Base-by-base conservation (phyloP, 306 rosid genomes). In the Begonia fuchsioides region DNA sequence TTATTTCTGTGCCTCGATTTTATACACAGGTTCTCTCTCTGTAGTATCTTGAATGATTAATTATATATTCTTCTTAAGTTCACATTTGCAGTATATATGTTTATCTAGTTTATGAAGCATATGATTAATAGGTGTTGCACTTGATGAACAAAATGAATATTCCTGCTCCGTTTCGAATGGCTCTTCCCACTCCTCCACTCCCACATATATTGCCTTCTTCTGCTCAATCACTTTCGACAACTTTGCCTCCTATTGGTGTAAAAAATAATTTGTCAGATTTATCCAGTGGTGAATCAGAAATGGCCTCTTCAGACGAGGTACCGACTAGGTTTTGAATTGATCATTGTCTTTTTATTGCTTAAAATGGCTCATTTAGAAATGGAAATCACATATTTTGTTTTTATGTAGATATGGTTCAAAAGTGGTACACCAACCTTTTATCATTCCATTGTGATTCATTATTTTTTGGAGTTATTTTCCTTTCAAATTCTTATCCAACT, bases 291-390 rank as follows among this genome's bases (percentile, higher is more conserved):
- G 97, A 90, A 68, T 90, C 97, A 13, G 97, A 90, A 73, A 84
- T 90, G 94, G 97, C 79, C 40, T 90, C 90, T 47, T 76, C 97
- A 45, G 97, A 84, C 56, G 95, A 90, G 94, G 97, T 88, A 78
- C 49, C 58, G 15, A 61, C 39, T 45, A 40, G 32, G 49, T 26
- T 26, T 26, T 26, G 35, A 8, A 26, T 26, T 26, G 35, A 26
- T 26, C 35, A 26, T 26, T 26, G 35, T 26, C 7, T 26, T 20
- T 26, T 26, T 26, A 26, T 26, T 26, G 35, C 35, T 2, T 26
- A 26, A 26, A 26, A 26, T 26, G 35, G 35, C 4, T 26, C 8
- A 26, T 26, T 8, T 26, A 26, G 35, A 26, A 26, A 4, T 26
- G 35, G 35, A 26, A 26, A 26, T 26, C 35, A 26, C 35, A 26